These are phyloP conservation scores for Fusarium mexicanum DNA, from an alignment of 2,329 filamentous ascomycete species.

Conservation along the genomic window DNA sequence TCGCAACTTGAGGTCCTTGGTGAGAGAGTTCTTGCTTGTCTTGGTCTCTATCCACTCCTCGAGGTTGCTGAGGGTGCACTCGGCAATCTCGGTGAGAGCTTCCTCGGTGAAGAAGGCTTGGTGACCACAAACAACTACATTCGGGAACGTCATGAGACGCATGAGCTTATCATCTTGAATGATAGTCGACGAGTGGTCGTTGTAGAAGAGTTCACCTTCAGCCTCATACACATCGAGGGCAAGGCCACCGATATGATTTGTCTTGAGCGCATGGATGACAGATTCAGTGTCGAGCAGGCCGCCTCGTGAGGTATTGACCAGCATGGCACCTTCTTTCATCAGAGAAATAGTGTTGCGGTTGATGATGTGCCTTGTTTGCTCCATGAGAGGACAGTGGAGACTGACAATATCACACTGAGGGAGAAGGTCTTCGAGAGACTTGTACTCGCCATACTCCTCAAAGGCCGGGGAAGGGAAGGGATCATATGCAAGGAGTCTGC, in stretches of 20 bases:
- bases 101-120: constrained; percentile 77
- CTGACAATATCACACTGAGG: constrained; percentile 68
- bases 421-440: constrained; percentile 64
- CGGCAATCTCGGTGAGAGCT: constrained; percentile 71
- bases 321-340: constrained; percentile 68
- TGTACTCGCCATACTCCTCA: constrained; percentile 60
- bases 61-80: constrained; percentile 67
- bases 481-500: constrained; percentile 69
- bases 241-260: constrained; percentile 66
- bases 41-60: constrained; percentile 52
- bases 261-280: constrained; percentile 69
- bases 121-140: constrained; percentile 73
- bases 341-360: constrained; percentile 60
- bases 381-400: constrained; percentile 72
- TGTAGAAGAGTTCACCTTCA: constrained; percentile 71
- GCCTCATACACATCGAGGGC: constrained; percentile 76
- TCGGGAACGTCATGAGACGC: constrained; percentile 74
- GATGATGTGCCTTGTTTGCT: constrained; percentile 69
- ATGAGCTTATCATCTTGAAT: constrained; percentile 74
- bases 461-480: constrained; percentile 63
- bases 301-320: constrained; percentile 76
- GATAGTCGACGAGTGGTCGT: constrained; percentile 71
- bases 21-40: constrained; percentile 49
- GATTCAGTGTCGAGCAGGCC: constrained; percentile 69
- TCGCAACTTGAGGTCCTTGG: constrained; percentile 40